Base-by-base conservation (phyloP, 352 stramenopile genomes). In the Elongisporangium senticosum region DNA sequence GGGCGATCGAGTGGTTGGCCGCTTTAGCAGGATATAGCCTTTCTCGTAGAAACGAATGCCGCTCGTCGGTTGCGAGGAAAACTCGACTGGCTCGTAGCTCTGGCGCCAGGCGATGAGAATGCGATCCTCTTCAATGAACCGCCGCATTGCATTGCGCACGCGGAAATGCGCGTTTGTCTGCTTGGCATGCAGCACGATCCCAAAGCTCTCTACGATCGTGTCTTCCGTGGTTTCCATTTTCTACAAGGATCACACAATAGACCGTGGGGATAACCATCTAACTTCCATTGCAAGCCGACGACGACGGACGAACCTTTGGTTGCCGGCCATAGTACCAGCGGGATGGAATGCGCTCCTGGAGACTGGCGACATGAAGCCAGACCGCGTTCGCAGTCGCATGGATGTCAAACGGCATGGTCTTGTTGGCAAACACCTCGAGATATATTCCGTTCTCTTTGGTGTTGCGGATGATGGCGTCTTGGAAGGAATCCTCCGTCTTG, bases 321-420 rank as follows among this genome's bases (percentile, higher is more conserved):
- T 83, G 63, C n/a, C 80, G 76, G 19, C 79, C 69, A 47, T 85
- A 85, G 20, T 78, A 64, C 21, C 67, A 78, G n/a, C 74, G 76
- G 5, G 67, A 76, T 14, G 76, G 76, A 17, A 82, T 75, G 24
- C 75, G 71, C 54, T 83, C 73, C 69, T 78, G 79, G 7, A 69
- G 74, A 59, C 79, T 64, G 40, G 65, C 64, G 1, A 83, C 53
- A 51, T 72, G 70, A 21, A 65, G 69, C 74, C 74, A 83, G 49
- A 64, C 74, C 1, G 74, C 72, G 13, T 65, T 50, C 0, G 57
- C 69, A 3, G 72, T 77, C 49, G 68, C 62, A 7, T 66, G 51
- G 7, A 80, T 19, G 19, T 72, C 66, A 59, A 81, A 81, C 17
- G 74, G 72, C 56, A 83, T 51, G 6, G 69, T 69, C 28, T 83